Evolutionary conservation across 2,329 filamentous ascomycete genomes (phyloP).

Genomic region (Graphilbum ipis-grandicollis): DNA sequence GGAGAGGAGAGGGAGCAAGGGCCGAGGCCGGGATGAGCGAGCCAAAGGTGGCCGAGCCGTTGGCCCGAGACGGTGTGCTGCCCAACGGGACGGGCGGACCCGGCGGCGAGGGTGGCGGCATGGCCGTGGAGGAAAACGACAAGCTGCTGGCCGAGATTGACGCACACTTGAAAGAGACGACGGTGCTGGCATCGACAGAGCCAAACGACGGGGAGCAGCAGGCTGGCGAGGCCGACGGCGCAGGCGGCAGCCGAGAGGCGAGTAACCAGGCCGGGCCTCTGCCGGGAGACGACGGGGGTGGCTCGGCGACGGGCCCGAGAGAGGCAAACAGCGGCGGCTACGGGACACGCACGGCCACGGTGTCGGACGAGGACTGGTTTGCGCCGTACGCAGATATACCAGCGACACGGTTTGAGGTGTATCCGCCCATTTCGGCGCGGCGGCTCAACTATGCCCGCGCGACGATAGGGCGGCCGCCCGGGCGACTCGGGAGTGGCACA

Average conservation of each 20-base stretch:
- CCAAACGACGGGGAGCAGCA: slow-evolving; percentile 6
- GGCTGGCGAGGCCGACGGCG: background rate
- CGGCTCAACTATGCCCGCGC: slow-evolving; percentile 28
- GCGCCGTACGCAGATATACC: slow-evolving; percentile 41
- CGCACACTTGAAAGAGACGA: slow-evolving; percentile 1
- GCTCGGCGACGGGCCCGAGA: too few species aligned
- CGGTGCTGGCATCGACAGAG: slow-evolving; percentile 9
- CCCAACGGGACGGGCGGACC: background rate
- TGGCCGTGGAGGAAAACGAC: background rate
- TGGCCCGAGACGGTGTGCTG: background rate
- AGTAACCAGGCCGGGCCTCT: too few species aligned
- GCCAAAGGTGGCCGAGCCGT: background rate
- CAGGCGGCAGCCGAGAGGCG: too few species aligned
- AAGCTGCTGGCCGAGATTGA: slow-evolving; percentile 5
- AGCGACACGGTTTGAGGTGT: slow-evolving; percentile 58
- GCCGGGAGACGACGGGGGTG: too few species aligned
- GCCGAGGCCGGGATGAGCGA: too few species aligned
- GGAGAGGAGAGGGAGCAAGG: too few species aligned
- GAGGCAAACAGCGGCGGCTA: slow-evolving; percentile 9
- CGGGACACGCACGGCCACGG: slow-evolving; percentile 8
- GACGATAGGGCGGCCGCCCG: slow-evolving; percentile 21
- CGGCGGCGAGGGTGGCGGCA: too few species aligned
- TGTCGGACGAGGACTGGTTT: slow-evolving; percentile 22
- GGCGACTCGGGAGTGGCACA: slow-evolving; percentile 17
- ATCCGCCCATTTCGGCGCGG: slow-evolving; percentile 43